Evolutionary conservation across 305 asterid genomes (phyloP), one percentile per base, ranked within the genome.

Genomic region (Galium porrigens): DNA sequence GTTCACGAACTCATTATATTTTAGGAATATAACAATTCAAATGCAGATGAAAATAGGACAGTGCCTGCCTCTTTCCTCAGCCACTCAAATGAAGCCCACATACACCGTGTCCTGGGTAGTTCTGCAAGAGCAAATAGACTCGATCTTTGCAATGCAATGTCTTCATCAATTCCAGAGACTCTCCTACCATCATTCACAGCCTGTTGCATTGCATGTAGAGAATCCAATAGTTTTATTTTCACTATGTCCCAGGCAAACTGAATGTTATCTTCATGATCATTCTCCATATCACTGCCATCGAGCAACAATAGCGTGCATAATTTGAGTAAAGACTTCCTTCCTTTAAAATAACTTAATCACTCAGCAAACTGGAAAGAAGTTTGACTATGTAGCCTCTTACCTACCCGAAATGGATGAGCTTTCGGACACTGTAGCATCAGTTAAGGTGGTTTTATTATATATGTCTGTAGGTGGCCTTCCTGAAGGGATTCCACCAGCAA

Each of bases 41-140:
- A 61, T 27, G 70, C 49, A 33, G 74, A 64, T 54, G 22, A 77
- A 65, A 59, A 76, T 57, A 76, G 56, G 60, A 73, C 71, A 77
- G 79, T 74, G 81, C 87, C 76, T 81, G 87, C 99, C 99, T 89
- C 90, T 78, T 86, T 79, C 83, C 83, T 75, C 70, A 92, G 94
- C 83, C 84, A 82, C 82, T 84, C 85, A 77, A 85, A 87, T 9
- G 92, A 89, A 79, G 84, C 76, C 95, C 89, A 89, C 73, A 87
- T 73, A 82, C 90, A 80, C 33, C 99, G 86, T 56, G 83, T 68
- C 83, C 95, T 84, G 48, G 99, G 91, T 74, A 86, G 84, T 75
- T 82, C 96, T 58, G 95, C 86, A 67, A 92, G 75, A 65, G 91
- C 87, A 76, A 66, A 77, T 84, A 92, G 79, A 81, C 89, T 85